Conservation (phyloP, 2,329 filamentous ascomycete species). For the Xylaria sp. region DNA sequence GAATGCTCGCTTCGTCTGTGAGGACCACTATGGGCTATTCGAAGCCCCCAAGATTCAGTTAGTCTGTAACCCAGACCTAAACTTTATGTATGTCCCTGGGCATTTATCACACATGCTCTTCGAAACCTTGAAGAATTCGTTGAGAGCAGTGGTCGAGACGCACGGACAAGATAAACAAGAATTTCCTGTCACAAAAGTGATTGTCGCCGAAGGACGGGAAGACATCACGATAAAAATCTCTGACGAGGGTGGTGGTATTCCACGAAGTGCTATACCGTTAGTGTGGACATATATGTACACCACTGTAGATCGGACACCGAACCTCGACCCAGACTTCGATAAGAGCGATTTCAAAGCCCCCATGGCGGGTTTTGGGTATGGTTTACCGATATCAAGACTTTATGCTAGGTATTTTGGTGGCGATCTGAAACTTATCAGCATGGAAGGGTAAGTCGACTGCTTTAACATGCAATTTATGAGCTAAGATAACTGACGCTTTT, state of each 20-base stretch:
- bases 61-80: conserved; percentile 90
- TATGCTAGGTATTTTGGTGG: conserved; percentile 98
- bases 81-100: conserved; percentile 99
- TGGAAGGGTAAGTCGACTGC: conserved; percentile 84
- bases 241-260: conserved; percentile 96
- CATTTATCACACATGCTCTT: conserved; percentile 99
- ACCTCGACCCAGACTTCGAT: conserved; percentile 95
- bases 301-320: conserved; percentile 95
- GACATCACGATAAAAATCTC: conserved; percentile 99
- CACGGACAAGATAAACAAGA: conserved; percentile 96
- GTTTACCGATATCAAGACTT: conserved; percentile 89
- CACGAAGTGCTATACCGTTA: conserved; percentile 89
- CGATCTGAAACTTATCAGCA: conserved; percentile 96
- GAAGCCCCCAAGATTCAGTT: conserved; percentile 97
- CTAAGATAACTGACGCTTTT: conserved; percentile 19
- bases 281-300: conserved; percentile 99
- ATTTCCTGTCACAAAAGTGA: conserved; percentile 96
- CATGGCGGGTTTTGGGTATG: conserved; percentile 99
- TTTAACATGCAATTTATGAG: background rate
- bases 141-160: conserved; percentile 94
- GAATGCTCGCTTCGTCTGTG: conserved; percentile 98
- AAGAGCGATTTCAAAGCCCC: conserved; percentile 99
- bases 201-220: conserved; percentile 96
- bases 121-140: conserved; percentile 97
- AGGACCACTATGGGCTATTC: conserved; percentile 97